Percentiles rank a stretch among this genome's conserved stretches.
These are phyloP conservation scores for Evansstolkia leycettana DNA, from an alignment of 495 filamentous ascomycete species.

Conservation along the genomic window DNA sequence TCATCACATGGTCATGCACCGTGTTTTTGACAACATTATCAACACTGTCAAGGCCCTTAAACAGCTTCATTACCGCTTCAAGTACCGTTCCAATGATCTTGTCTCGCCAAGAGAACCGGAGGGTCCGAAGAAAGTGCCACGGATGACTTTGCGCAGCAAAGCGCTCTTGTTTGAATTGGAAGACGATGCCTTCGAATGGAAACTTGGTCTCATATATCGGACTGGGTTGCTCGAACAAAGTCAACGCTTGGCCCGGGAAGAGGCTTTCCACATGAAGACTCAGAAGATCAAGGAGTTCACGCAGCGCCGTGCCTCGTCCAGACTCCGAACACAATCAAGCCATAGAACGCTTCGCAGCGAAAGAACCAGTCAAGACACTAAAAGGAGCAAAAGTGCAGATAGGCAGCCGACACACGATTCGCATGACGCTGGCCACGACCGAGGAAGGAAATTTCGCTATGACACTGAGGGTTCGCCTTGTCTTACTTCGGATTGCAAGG, in stretches of 20 bases:
- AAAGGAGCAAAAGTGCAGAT: constrained; percentile 44
- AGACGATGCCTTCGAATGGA: constrained; percentile 96
- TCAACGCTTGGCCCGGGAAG: constrained; percentile 78
- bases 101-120: constrained; percentile 72
- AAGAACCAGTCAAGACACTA: constrained; percentile 27
- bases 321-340: constrained; percentile 41
- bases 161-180: constrained; percentile 82
- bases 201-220: constrained; percentile 83
- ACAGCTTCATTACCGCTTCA: constrained; percentile 85
- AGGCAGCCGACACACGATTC: constrained; percentile 22
- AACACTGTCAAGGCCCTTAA: constrained; percentile 79
- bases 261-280: constrained; percentile 76
- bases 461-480: constrained; percentile 61
- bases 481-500: constrained; percentile 54
- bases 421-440: constrained; percentile 12
- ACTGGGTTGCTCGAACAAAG: constrained; percentile 77
- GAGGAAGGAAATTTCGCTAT: constrained; percentile 52
- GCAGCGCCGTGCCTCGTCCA: constrained; percentile 36
- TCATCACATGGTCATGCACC: constrained; percentile 86
- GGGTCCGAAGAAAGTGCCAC: constrained; percentile 73
- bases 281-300: constrained; percentile 66
- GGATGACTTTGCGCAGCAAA: constrained; percentile 67
- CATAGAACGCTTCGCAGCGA: constrained; percentile 32
- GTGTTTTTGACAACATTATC: constrained; percentile 81
- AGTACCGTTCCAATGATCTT: constrained; percentile 75